phyloP scores from a whole-genome alignment of 148 eudicot genomes.

The Rhododendron ovatum region DNA sequence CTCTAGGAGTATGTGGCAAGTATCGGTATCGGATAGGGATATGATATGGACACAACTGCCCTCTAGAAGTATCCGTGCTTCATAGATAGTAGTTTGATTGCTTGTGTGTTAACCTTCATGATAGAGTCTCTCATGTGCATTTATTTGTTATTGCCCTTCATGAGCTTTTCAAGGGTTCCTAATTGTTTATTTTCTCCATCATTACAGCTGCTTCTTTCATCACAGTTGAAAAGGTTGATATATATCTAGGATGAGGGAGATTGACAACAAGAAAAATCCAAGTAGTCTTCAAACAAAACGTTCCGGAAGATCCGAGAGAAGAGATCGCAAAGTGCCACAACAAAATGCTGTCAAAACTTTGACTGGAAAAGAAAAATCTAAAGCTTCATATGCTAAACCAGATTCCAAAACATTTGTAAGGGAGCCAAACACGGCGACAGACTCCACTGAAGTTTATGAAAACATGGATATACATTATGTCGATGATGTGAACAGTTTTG shows the following conservation, averaged over 20 bases:
- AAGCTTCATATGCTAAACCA: conserved; percentile 30
- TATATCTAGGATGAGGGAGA: conserved; percentile 52
- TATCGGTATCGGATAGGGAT: too few species aligned
- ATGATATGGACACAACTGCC: too few species aligned
- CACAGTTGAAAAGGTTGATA: conserved; percentile 14
- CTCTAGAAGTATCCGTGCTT: too few species aligned
- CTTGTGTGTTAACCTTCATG: not conserved
- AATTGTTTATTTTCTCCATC: not conserved
- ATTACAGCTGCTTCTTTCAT: not conserved
- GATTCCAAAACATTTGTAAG: conserved; percentile 27
- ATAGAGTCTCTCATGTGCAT: not conserved
- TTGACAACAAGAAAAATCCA: conserved; percentile 50
- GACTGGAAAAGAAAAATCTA: conserved; percentile 43
- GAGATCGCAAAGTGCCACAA: conserved; percentile 36
- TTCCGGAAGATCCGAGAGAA: conserved; percentile 42
- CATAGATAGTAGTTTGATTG: not conserved
- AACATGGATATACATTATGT: conserved; percentile 49
- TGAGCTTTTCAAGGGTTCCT: not conserved
- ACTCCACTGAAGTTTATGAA: conserved; percentile 53
- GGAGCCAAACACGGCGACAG: conserved; percentile 34
- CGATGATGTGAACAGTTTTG: conserved; percentile 61
- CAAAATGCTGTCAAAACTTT: conserved; percentile 37
- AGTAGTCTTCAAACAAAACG: conserved; percentile 45
- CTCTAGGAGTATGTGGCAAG: too few species aligned
- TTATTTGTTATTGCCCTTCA: not conserved